phyloP scores from a whole-genome alignment of 1,284 basidiomycete species.

The Malassezia cuniculi region DNA sequence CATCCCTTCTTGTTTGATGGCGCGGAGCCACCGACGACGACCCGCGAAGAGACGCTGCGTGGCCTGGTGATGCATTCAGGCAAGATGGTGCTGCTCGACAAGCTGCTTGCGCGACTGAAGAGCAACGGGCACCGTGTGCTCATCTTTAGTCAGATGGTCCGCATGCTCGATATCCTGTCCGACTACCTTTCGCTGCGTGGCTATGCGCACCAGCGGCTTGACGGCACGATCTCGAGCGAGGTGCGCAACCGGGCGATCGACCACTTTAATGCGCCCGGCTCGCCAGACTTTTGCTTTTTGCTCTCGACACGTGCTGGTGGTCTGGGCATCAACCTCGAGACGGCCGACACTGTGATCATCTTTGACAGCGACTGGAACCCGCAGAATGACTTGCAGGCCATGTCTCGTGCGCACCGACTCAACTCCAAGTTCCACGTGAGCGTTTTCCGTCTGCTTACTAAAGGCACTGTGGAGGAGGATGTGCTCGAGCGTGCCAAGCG shows the following conservation, averaged over 20 bases:
- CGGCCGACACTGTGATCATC: constrained; percentile 95
- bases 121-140: constrained; percentile 48
- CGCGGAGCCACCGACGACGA: constrained; percentile 66
- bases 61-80: constrained; percentile 48
- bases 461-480: constrained; percentile 98
- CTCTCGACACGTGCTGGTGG: constrained; percentile 42
- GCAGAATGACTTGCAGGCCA: constrained; percentile 95
- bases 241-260: constrained; percentile 72
- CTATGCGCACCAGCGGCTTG: constrained; percentile 69
- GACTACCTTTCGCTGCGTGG: constrained; percentile 86
- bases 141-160: constrained; percentile 84
- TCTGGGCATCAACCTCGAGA: constrained; percentile 51
- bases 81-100: constrained; percentile 49
- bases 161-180: constrained; percentile 93
- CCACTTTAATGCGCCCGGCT: constrained; percentile 62
- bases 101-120: constrained; percentile 47
- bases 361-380: constrained; percentile 84
- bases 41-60: constrained; percentile 57
- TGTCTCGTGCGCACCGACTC: constrained; percentile 67
- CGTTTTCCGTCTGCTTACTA: constrained; percentile 91
- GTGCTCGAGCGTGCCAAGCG: constrained; percentile 93
- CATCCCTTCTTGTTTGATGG: constrained; percentile 97
- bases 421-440: constrained; percentile 78
- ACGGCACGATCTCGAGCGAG: constrained; percentile 62
- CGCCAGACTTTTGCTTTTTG: constrained; percentile 53